Base-by-base conservation (phyloP, 2,329 filamentous ascomycete genomes). In the Trichophyton schoenleinii region DNA sequence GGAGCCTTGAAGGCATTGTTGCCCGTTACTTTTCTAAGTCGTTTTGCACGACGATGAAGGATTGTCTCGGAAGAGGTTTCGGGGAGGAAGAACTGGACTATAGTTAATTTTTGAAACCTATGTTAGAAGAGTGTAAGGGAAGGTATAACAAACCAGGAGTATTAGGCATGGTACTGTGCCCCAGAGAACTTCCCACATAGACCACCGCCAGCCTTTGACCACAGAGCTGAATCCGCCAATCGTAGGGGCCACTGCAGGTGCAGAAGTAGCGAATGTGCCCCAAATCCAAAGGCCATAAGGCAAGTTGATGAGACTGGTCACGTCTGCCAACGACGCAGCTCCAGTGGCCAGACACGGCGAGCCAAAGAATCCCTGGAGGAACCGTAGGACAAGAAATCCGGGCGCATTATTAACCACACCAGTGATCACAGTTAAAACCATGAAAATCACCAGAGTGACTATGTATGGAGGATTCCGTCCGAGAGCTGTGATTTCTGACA, bases 211-310 rank as follows among this genome's bases (percentile, higher is more conserved):
- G n/a, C 49, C 49, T n/a, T 53, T 53, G 13, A 61, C 34, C 31
- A 57, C 31, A 25, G 31, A 18, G 15, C 38, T 57, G 8, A 61
- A 57, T 1, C 38, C 36, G 5, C 25, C 53, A 44, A 57, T 28
- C 1, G 31, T 57, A 7, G 20, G 53, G 13, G 52, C 18, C 2
- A 61, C 31, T 36, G 20, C 53, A 11, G 34, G 34, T 5, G 25
- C 34, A 18, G 34, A 28, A 8, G 20, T 41, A 9, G 34, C 60
- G 36, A 38, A 61, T 25, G 15, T 34, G 31, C 25, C 48, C 60
- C 41, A 61, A 25, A 57, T 18, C 20, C 22, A 44, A 60, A 60
- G 42, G 75, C 64, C 80, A 3, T 42, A 42, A 9, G 42, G 57
- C 42, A 57, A 11, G 4, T 59, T 18, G n/a, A 36, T 18, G 7